Evolutionary conservation across 106 monocot species (phyloP).

Genomic region (Allium fistulosum): DNA sequence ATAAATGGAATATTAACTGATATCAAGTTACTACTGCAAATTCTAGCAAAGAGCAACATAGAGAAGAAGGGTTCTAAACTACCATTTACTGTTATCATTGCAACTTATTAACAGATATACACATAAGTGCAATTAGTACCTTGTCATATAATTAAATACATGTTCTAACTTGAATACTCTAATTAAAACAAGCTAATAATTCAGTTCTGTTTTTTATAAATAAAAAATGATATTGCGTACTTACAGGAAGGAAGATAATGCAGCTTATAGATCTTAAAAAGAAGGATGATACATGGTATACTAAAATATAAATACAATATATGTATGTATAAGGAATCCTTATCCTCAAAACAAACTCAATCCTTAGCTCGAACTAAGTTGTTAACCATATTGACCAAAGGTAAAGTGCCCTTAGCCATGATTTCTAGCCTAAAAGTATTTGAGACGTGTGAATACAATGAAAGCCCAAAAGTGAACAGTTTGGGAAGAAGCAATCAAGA

Average conservation of each 20-base stretch:
- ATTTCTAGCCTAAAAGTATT: slow-evolving; percentile 77
- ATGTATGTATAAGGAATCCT: slow-evolving; percentile 7
- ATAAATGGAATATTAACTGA: too few species aligned
- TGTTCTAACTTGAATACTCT: too few species aligned
- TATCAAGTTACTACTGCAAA: too few species aligned
- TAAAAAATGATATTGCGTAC: too few species aligned
- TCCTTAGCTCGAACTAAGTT: slow-evolving; percentile 62
- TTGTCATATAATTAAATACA: too few species aligned
- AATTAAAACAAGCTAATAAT: too few species aligned
- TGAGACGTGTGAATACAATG: slow-evolving; percentile 68
- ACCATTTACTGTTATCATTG: too few species aligned
- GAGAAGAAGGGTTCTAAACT: too few species aligned
- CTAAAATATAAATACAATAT: not conserved
- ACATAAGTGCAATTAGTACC: too few species aligned
- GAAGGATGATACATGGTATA: not conserved
- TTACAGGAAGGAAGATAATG: slow-evolving; percentile 3
- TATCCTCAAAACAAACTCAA: slow-evolving; percentile 5
- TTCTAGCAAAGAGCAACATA: too few species aligned
- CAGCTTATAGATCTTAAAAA: not conserved
- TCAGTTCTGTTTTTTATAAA: too few species aligned
- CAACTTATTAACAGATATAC: too few species aligned
- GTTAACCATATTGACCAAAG: slow-evolving; percentile 66
- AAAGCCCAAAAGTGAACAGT: slow-evolving; percentile 65
- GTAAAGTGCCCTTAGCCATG: slow-evolving; percentile 81
- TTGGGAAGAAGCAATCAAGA: slow-evolving; percentile 88